Evolutionary conservation across 2,329 filamentous ascomycete genomes (phyloP), one percentile per base, ranked within the genome.

Genomic region (Zymoseptoria crescenta): DNA sequence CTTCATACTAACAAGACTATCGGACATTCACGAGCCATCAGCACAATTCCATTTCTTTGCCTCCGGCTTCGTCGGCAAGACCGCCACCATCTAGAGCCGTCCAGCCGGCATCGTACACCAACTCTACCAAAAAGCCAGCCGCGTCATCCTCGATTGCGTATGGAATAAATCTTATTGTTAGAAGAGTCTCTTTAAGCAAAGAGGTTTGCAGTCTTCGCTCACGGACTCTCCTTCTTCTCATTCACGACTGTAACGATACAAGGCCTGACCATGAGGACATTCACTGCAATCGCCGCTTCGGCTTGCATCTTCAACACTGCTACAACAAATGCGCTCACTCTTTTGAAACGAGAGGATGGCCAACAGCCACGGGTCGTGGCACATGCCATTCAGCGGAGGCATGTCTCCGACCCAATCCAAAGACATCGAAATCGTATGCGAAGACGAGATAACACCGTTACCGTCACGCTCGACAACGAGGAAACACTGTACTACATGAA

Each of bases 401-500:
- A 77, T 59, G 69, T 80, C 29, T 49, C 62, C 2, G 74, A 82
- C 64, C 80, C 79, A 2, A 60, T 80, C 77, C 65, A 69, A 24
- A 75, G 78, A 65, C 79, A 83, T 63, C 74, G 69, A 50, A 65
- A 76, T 60, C 75, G 80, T 57, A 72, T 77, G 63, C 74, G 74
- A 57, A 72, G 71, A 57, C 67, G 73, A 58, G 75, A 54, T 56
- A 59, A 61, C 4, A 79, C 77, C 0, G 73, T 83, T 6, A 70
- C 72, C 35, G 74, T 79, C 62, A 73, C 69, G 2, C 73, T 85
- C 55, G 79, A 82, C 67, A 85, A 85, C 69, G 77, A 83, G 68
- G 79, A 81, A 72, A 82, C 80, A 0, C 74, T 85, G 3, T 86
- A 86, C 67, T 83, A 80, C 65, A 80, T 80, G 61, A 84, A 84